Base-by-base conservation (phyloP, 768 basidiomycete genomes). In the Favolaschia claudopus region DNA sequence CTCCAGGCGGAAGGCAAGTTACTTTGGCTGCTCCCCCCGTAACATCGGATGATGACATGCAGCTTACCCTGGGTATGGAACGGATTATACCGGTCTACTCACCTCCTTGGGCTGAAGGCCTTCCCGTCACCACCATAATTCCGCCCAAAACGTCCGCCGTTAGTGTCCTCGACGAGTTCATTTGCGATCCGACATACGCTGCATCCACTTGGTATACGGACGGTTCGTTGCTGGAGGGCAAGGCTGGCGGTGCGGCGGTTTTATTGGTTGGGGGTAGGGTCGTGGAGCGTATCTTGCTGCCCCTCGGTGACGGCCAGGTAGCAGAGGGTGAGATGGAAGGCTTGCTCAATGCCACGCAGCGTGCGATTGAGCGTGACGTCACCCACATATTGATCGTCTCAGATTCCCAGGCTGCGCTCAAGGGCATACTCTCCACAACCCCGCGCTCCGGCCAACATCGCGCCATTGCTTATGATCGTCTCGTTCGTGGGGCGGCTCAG, bases 401-500 rank as follows among this genome's bases (percentile, higher is more conserved):
- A n/a, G 47, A 34, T 17, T 7, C 47, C 31, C n/a, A 32, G 25
- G 31, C 33, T 5, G 49, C 31, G 5, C 37, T 51, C 8, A 5
- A 25, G 14, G 49, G 49, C 10, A 39, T 51, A 14, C 32, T 37
- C 13, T 51, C 49, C 25, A 51, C 49, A 15, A 7, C 25, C 13
- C 34, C 49, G 49, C 49, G 37, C 37, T 51, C 36, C 25, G 37
- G 49, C 5, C 49, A 51, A 22, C 29, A 10, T 24, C 49, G 49
- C 3, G 49, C 49, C 32, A 39, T 51, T 13, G 8, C 20, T 10
- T 51, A 51, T 37, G 49, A 51, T 17, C 24, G 27, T 5, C 25
- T 45, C 25, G 31, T 45, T 19, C 43, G 43, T 29, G n/a, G 15
- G n/a, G 5, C 49, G 14, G 19, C 39, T 7, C 22, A 13, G 20